Base-by-base conservation (phyloP, 306 rosid species). In the Begonia loranthoides region DNA sequence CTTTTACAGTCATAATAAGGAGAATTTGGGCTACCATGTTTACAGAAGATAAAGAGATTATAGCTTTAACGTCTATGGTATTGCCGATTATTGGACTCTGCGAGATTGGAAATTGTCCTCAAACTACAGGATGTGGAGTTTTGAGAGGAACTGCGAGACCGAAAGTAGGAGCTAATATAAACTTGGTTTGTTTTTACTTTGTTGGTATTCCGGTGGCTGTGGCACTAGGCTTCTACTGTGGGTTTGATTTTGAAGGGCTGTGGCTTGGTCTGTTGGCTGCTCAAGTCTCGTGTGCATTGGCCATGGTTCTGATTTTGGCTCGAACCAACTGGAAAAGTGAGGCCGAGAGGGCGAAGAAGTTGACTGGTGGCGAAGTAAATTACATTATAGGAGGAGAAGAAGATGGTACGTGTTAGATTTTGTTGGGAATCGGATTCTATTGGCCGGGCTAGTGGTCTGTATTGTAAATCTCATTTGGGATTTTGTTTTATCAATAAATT, bases 191-290 rank as follows among this genome's bases (percentile, higher is more conserved):
- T 19, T 51, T 51, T 22, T 51, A 51, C 13, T 12, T 51, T 1
- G 39, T 51, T 12, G 55, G 33, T 4, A 51, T 51, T 13, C 55
- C 55, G 5, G 55, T 51, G 14, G 55, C 55, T 1, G 10, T 51
- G n/a, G 55, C 14, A 2, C 24, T 51, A 5, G 55, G 2, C 2
- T 51, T 43, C 46, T 43, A 43, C 14, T 10, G 46, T 19, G 13
- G 36, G 55, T 51, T 51, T 16, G 39, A 19, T 16, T 51, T 51
- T 19, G 14, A 51, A 36, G 55, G 55, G 13, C 36, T 51, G 33
- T 51, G 55, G 55, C 55, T 51, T 3, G 55, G 36, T 5, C 36
- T 51, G 6, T 51, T 51, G 36, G 55, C 55, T 3, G 36, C 55
- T 9, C 55, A 51, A 22, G 40, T 13, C 5, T 51, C 34, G 21